These are phyloP conservation scores for Daedalea quercina DNA, from an alignment of 768 basidiomycete species.

Conservation along the genomic window DNA sequence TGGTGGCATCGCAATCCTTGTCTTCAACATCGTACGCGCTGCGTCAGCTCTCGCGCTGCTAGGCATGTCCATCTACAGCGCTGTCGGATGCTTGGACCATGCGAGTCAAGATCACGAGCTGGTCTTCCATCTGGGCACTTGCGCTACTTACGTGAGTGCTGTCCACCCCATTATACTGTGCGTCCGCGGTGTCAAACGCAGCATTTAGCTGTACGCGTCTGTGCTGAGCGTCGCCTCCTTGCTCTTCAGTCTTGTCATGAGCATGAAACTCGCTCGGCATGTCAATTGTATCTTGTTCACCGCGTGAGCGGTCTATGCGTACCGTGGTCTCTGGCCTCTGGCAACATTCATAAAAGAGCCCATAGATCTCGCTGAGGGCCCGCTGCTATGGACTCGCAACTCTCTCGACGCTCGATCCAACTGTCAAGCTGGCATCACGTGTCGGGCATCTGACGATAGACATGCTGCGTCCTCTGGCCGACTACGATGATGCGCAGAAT, in stretches of 20 bases:
- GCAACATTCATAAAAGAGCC: slow-evolving; percentile 27
- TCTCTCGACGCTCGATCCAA: slow-evolving; percentile 28
- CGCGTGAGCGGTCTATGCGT: slow-evolving; percentile 28
- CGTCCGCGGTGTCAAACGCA: neutral
- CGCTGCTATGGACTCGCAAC: slow-evolving; percentile 31
- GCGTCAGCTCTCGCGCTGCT: slow-evolving; percentile 25
- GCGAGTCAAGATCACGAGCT: slow-evolving; percentile 24
- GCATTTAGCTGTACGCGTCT: slow-evolving; percentile 26
- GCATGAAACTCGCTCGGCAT: slow-evolving; percentile 23
- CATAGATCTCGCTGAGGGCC: slow-evolving; percentile 25
- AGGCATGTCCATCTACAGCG: slow-evolving; percentile 27
- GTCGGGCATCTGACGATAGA: slow-evolving; percentile 26
- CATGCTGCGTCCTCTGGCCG: slow-evolving; percentile 28
- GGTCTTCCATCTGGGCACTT: slow-evolving; percentile 26
- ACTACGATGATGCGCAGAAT: slow-evolving; percentile 23
- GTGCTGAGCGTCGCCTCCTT: slow-evolving; percentile 25
- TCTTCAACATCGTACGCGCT: slow-evolving; percentile 25
- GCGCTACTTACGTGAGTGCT: slow-evolving; percentile 11
- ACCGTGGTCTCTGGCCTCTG: slow-evolving; percentile 34
- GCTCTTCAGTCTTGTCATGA: slow-evolving; percentile 18
- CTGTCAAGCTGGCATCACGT: slow-evolving; percentile 25
- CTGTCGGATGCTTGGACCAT: slow-evolving; percentile 3
- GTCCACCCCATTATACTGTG: neutral
- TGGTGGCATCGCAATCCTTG: slow-evolving; percentile 28
- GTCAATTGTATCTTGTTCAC: slow-evolving; percentile 26